Percentiles rank a stretch among this genome's conserved stretches.
phyloP scores from a whole-genome alignment of 495 filamentous ascomycete species.

The Neurospora intermedia region DNA sequence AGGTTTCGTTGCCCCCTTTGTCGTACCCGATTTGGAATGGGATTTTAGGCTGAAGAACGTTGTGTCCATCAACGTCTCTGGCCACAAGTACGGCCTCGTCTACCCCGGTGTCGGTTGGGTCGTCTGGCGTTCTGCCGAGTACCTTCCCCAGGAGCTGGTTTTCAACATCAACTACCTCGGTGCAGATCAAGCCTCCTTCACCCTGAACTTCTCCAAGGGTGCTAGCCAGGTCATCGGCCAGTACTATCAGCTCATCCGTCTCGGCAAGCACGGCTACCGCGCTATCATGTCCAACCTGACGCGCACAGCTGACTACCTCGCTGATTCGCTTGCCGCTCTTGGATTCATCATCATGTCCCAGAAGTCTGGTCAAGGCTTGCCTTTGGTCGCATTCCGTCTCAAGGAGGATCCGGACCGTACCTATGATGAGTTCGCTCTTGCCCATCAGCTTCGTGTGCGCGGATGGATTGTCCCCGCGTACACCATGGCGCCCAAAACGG shows the following conservation, averaged over 20 bases:
- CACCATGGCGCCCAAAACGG: conserved; percentile 80
- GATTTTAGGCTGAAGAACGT: conserved; percentile 82
- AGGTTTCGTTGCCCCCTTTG: conserved; percentile 84
- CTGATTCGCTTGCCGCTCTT: conserved; percentile 52
- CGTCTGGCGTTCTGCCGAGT: conserved; percentile 75
- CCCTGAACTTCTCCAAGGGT: conserved; percentile 93
- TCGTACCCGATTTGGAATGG: conserved; percentile 71
- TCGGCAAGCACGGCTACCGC: conserved; percentile 80
- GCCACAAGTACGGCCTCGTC: conserved; percentile 71
- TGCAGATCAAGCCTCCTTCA: conserved; percentile 90
- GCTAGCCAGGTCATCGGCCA: conserved; percentile 88
- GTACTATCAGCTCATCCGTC: conserved; percentile 90
- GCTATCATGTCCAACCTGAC: conserved; percentile 83
- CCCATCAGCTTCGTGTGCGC: conserved; percentile 69
- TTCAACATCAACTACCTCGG: conserved; percentile 98
- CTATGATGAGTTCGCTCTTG: conserved; percentile 75
- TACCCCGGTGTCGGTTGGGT: conserved; percentile 93
- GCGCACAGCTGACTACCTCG: conserved; percentile 71
- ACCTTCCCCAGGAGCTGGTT: conserved; percentile 77
- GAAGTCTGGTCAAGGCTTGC: conserved; percentile 60
- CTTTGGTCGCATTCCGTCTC: conserved; percentile 77
- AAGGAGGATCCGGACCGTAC: conserved; percentile 36
- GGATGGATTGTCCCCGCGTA: conserved; percentile 91
- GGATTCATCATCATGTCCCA: conserved; percentile 83
- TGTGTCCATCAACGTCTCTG: conserved; percentile 83